Evolutionary conservation across 345 rosid genomes (phyloP), one percentile per base, ranked within the genome.

Genomic region (Viola odorata): DNA sequence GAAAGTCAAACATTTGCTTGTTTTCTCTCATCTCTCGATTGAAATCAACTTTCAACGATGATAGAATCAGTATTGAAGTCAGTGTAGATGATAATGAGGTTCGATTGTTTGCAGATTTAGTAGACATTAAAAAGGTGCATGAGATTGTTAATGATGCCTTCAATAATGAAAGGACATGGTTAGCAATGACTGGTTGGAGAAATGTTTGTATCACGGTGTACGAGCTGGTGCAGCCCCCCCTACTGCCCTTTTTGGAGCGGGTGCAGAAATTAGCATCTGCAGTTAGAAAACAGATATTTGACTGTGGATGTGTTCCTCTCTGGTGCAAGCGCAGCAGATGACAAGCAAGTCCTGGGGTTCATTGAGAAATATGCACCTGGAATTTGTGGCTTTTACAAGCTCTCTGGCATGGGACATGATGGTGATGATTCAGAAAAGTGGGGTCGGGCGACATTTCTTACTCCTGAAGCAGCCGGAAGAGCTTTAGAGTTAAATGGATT

Each of bases 261-360:
- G 96, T 69, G 96, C 92, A 49, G 84, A 78, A 78, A 85, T 91
- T 69, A 80, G 80, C 96, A 91, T 82, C 78, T 89, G 67, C 95
- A 91, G 80, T 81, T 87, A 64, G 82, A 81, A 56, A 84, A 75
- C 65, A 82, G 84, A 63, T 82, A 44, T 78, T 73, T 91, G 60
- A 74, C 85, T 39, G 82, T 89, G 16, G 86, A 91, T 67, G 76
- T 91, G 54, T 57, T 48, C 61, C 80, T 75, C 73, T 73, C 91
- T 11, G 72, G 76, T 72, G 62, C 47, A 50, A 66, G 64, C 75
- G 40, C 41, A 45, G 23, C 72, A 13, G 83, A 84, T 68, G 92
- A 89, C 69, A 89, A 85, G 78, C 89, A 85, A 62, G 76, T 91
- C 59, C 41, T 89, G 73, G 52, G 72, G 57, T 84, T 84, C 69